Evolutionary conservation across 257 asterid genomes (phyloP), one percentile per base, ranked within the genome.

Genomic region (Solanum bukasovii): DNA sequence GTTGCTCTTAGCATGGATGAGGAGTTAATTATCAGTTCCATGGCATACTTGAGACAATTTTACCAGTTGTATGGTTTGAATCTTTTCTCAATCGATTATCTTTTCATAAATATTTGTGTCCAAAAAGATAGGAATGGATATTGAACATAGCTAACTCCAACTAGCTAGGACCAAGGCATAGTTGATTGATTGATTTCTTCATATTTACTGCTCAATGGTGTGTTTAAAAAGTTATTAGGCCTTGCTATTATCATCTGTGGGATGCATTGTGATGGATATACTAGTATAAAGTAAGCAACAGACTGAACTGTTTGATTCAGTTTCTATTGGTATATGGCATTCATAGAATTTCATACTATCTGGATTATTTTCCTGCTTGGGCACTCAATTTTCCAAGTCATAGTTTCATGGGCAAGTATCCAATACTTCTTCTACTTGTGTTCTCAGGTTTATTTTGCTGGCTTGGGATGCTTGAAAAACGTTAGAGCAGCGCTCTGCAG

Each of bases 401-500:
- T 82, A 31, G 34, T 82, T 49, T 31, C 70, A 82, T 49, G 85
- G 63, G 70, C 29, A 82, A 67, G 79, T 34, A 67, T 92, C 88
- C 86, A 46, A 27, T 42, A 84, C 88, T 86, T 72, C 52, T 35
- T 42, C 77, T 82, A 79, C 79, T 83, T 90, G 35, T 65, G 23
- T 77, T 91, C 89, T 84, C 93, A 97, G 99, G 99, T 97, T 88
- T 97, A 97, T 90, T 97, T 97, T 94, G 98, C 99, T 90, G 99
- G 99, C 75, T 90, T 97, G 91, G 99, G 99, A 90, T 92, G 99
- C 96, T 90, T 97, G 92, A 97, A 97, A 93, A 97, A 96, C 93
- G 92, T 97, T 65, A 94, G 98, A 93, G 99, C 99, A 91, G 99
- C 99, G 42, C 98, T 97, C 86, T 96, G 94, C 92, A 90, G 99